Evolutionary conservation across 2,329 filamentous ascomycete genomes (phyloP).

Genomic region (Tolypocladium nubicola): DNA sequence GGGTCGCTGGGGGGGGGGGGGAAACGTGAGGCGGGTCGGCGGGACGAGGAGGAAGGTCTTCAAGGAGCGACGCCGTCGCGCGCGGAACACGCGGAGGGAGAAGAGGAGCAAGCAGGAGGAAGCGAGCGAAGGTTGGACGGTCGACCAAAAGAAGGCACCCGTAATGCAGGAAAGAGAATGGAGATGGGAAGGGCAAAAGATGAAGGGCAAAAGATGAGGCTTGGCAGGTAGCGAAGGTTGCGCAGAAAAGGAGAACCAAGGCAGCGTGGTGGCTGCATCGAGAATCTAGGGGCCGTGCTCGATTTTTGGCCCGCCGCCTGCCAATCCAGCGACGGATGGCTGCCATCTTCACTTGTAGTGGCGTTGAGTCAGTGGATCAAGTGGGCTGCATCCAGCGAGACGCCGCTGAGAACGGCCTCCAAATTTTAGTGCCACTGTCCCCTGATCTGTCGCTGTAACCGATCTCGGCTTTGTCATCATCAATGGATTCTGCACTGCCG

Average conservation of each 20-base stretch:
- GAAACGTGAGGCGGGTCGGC: not conserved
- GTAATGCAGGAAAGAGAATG: not conserved
- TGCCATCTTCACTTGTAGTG: not conserved
- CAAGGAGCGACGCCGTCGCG: conserved; percentile 16
- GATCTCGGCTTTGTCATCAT: not conserved
- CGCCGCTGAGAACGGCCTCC: not conserved
- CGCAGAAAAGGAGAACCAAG: conserved; percentile 5
- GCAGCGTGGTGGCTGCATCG: not conserved
- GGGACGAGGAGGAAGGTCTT: not conserved
- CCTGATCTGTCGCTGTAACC: not conserved
- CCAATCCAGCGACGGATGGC: not conserved
- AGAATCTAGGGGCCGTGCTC: not conserved
- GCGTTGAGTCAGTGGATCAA: not conserved
- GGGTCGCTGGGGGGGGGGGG: no score
- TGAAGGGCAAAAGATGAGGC: not conserved
- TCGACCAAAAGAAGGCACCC: not conserved
- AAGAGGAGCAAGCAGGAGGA: not conserved
- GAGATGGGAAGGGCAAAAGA: not conserved
- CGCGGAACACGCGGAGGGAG: conserved; percentile 7
- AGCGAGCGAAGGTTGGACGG: not conserved
- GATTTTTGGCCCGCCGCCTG: not conserved
- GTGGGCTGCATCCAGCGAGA: not conserved
- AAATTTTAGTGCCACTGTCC: not conserved
- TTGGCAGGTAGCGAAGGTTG: not conserved
- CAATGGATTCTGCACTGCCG: not conserved